Evolutionary conservation across 352 stramenopile genomes (phyloP), one percentile per base, ranked within the genome.

Genomic region (Aphanomyces astaci): DNA sequence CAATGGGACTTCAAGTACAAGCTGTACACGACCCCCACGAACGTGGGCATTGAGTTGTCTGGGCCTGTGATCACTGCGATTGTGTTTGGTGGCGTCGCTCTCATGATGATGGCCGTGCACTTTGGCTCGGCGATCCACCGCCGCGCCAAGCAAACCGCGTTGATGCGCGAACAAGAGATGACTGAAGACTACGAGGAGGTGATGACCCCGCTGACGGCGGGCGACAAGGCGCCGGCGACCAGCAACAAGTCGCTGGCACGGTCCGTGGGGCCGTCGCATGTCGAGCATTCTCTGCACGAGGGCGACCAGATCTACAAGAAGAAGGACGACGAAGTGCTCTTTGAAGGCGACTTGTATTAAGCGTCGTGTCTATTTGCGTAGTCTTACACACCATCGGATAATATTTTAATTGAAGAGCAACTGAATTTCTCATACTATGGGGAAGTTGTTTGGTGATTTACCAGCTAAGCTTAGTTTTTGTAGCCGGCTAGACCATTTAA

Each of bases 131-230:
- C 92, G 81, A 82, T 87, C 40, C 86, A 85, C 53, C 80, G 90
- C 60, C 82, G 86, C 40, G 86, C 86, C 39, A 76, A 79, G 31
- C 86, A 93, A 75, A 95, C 86, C 32, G 86, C 86, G 22, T 66
- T 95, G 36, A 89, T 95, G 82, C 86, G 86, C 57, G 86, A 95
- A 54, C 86, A 95, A 75, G 86, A 95, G 63, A 83, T 84, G 13
- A 90, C 84, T 33, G 86, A 94, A 72, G 86, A 94, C 76, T 94
- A 94, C 74, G 86, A 94, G 76, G 86, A 94, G 78, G 90, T 94
- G 53, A 93, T 93, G 86, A 94, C 86, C 54, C 86, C 86, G n/a
- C 77, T 94, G 9, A 90, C 86, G n/a, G 80, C 76, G 48, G 77
- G 72, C 52, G 79, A 84, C 32, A 93, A 92, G 60, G 73, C 75